phyloP scores from a whole-genome alignment of 2,329 filamentous ascomycete species.

The Dothiorella sarmentorum region DNA sequence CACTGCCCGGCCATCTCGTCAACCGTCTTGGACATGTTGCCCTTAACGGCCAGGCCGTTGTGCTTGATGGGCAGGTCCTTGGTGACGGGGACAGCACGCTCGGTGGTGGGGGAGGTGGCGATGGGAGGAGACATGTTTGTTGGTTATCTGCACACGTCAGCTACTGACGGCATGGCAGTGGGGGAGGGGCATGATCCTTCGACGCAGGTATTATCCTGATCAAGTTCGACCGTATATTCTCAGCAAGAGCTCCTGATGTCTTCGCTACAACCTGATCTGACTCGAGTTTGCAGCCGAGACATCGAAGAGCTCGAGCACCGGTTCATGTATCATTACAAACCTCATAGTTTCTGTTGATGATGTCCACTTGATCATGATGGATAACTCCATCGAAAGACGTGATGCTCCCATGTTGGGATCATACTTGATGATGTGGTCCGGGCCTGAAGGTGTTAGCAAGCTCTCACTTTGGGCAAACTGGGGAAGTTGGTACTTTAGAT shows the following conservation, averaged over 20 bases:
- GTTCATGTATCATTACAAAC: constrained; percentile 34
- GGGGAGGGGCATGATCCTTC: constrained; percentile 85
- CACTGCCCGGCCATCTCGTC: constrained; percentile 71
- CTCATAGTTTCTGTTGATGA: constrained; percentile 11
- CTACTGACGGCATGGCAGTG: constrained; percentile 30
- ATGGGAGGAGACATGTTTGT: constrained; percentile 73
- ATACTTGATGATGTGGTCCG: constrained; percentile 3
- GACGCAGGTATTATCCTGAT: constrained; percentile 97
- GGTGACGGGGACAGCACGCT: constrained; percentile 38
- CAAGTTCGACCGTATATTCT: constrained; percentile 96
- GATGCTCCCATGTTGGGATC: constrained; percentile 14
- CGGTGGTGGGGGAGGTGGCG: constrained; percentile 54
- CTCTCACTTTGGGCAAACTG: background rate
- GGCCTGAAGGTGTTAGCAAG: background rate
- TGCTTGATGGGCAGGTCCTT: constrained; percentile 34
- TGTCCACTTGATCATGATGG: constrained; percentile 14
- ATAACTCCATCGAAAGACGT: constrained; percentile 16
- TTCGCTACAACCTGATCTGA: constrained; percentile 13
- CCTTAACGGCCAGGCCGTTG: constrained; percentile 40
- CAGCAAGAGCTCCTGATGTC: constrained; percentile 43
- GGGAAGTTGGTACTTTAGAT: constrained; percentile 2
- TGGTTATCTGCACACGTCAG: constrained; percentile 31
- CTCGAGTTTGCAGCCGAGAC: constrained; percentile 1
- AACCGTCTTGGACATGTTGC: constrained; percentile 53
- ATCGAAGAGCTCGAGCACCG: constrained; percentile 35